Conservation (phyloP, 2,329 filamentous ascomycete species). For the Pseudocercospora eumusae region DNA sequence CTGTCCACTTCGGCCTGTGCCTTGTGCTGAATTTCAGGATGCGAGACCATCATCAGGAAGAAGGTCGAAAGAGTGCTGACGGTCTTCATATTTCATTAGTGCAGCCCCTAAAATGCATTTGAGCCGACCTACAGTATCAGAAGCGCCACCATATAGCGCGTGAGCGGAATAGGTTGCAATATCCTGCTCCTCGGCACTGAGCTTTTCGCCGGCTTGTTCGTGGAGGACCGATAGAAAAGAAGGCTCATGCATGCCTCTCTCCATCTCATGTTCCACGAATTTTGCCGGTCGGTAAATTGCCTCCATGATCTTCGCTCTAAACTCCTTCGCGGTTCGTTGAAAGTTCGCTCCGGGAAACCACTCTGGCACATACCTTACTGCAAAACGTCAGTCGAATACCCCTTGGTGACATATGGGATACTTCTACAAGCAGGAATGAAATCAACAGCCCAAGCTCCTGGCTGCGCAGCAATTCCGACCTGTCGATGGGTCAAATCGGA, state of each 20-base stretch:
- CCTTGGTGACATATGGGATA: not conserved
- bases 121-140: slow-evolving; percentile 40
- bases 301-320: slow-evolving; percentile 38
- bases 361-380: slow-evolving; percentile 46
- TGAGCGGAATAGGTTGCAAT: slow-evolving; percentile 47
- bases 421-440: slow-evolving; percentile 44
- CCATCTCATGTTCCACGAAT: slow-evolving; percentile 46
- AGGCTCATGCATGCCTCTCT: slow-evolving; percentile 32
- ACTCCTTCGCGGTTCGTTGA: slow-evolving; percentile 46
- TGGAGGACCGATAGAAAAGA: slow-evolving; percentile 49
- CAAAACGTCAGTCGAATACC: not conserved
- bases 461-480: slow-evolving; percentile 45
- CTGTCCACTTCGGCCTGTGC: slow-evolving; percentile 40
- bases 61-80: slow-evolving; percentile 37
- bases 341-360: slow-evolving; percentile 52
- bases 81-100: slow-evolving; percentile 7
- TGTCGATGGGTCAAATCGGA: slow-evolving; percentile 44
- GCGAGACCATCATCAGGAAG: slow-evolving; percentile 38
- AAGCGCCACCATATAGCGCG: slow-evolving; percentile 47
- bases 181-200: slow-evolving; percentile 37
- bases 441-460: slow-evolving; percentile 52
- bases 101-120: slow-evolving; percentile 3
- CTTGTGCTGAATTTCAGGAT: slow-evolving; percentile 36
- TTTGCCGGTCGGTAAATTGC: slow-evolving; percentile 42
- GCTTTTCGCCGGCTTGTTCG: slow-evolving; percentile 32